Evolutionary conservation across 1,284 basidiomycete species (phyloP).

Genomic region (Peniophora sp.): DNA sequence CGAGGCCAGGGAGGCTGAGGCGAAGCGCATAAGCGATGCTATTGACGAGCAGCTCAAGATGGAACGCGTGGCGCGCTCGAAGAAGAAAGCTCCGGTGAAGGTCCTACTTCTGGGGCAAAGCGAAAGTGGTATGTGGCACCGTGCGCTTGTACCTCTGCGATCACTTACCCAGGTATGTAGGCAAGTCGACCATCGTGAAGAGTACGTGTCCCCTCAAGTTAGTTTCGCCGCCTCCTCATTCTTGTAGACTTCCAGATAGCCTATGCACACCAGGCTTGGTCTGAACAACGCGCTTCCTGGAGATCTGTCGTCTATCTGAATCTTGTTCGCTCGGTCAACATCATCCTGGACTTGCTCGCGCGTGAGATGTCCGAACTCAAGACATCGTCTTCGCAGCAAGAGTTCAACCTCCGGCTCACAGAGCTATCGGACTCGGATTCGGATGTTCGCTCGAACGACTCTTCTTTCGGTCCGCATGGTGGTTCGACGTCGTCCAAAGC

Average conservation of each 20-base stretch:
- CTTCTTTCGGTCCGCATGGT: neutral
- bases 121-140: conserved; percentile 43
- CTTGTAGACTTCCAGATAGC: conserved; percentile 28
- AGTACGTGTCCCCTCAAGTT: conserved; percentile 26
- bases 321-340: conserved; percentile 48
- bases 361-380: conserved; percentile 25
- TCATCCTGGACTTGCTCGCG: conserved; percentile 42
- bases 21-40: conserved; percentile 41
- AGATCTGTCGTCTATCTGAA: conserved; percentile 56
- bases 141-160: neutral
- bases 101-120: conserved; percentile 55
- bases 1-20: conserved; percentile 39
- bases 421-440: neutral
- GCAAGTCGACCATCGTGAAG: conserved; percentile 60
- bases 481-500: neutral
- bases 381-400: neutral
- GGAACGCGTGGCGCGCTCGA: conserved; percentile 35
- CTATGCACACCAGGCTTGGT: conserved; percentile 41
- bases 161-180: conserved; percentile 17
- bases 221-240: conserved; percentile 3
- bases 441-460: conserved; percentile 1
- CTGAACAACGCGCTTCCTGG: conserved; percentile 51
- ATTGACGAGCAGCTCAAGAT: conserved; percentile 49
- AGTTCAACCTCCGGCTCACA: conserved; percentile 1
- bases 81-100: conserved; percentile 38